A percentile compares a stretch with the other conserved stretches of the same genome.
These are phyloP conservation scores for Geosmithia putterillii DNA, from an alignment of 2,329 filamentous ascomycete genomes.

Conservation along the genomic window DNA sequence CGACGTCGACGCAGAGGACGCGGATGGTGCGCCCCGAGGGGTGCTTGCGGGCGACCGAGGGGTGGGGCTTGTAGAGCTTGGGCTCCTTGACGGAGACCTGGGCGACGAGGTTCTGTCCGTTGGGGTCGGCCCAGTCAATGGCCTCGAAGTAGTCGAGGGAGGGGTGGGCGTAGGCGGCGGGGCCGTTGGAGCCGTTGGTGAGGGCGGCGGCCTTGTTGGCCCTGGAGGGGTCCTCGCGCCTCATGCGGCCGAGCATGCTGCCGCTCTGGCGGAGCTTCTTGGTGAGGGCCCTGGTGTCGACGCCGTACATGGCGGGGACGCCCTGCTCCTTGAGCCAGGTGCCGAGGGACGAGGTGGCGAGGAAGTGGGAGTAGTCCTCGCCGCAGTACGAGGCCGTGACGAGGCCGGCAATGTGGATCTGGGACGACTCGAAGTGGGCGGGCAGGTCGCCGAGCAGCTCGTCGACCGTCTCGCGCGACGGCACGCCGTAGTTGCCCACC, in stretches of 20 bases:
- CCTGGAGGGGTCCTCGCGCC: constrained; percentile 47
- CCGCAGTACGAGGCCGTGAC: constrained; percentile 86
- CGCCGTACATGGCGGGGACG: constrained; percentile 85
- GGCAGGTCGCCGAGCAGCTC: constrained; percentile 76
- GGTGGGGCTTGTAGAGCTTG: constrained; percentile 70
- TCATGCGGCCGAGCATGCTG: constrained; percentile 89
- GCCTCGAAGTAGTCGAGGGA: constrained; percentile 51
- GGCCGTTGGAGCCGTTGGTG: constrained; percentile 25
- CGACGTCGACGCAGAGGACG: constrained; percentile 88
- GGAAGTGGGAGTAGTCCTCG: constrained; percentile 89
- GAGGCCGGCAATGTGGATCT: constrained; percentile 90
- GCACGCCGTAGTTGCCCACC: constrained; percentile 95
- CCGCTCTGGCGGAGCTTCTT: constrained; percentile 90
- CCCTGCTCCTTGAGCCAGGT: constrained; percentile 94
- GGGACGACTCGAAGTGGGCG: constrained; percentile 80
- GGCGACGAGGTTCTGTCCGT: constrained; percentile 81
- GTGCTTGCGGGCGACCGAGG: constrained; percentile 64
- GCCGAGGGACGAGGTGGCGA: constrained; percentile 81
- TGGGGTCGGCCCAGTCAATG: constrained; percentile 84
- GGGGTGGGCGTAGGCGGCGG: constrained; percentile 7
- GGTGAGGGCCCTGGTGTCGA: constrained; percentile 87
- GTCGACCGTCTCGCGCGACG: constrained; percentile 74
- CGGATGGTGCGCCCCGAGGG: constrained; percentile 78
- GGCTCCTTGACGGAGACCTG: constrained; percentile 86
- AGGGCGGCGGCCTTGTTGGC: constrained; percentile 23